Evolutionary conservation across 2,329 filamentous ascomycete genomes (phyloP).

Genomic region (Grosmannia huntii): DNA sequence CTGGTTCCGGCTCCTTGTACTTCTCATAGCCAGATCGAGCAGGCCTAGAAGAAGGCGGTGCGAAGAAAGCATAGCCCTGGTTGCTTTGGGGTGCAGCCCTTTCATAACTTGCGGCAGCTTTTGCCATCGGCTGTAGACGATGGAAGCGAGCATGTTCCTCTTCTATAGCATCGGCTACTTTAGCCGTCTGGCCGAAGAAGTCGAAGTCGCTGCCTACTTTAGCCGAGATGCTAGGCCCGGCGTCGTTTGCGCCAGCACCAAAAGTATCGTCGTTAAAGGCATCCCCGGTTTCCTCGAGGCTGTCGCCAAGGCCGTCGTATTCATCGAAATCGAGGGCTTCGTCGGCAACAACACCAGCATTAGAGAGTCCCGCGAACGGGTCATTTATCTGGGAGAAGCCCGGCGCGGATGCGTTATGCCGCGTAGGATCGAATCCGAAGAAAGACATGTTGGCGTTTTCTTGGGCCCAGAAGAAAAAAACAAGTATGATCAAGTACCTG

Average conservation of each 20-base stretch:
- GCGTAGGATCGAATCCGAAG: slow-evolving; percentile 71
- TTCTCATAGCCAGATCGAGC: slow-evolving; percentile 79
- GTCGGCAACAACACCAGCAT: slow-evolving; percentile 42
- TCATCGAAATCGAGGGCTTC: slow-evolving; percentile 75
- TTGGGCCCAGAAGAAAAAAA: neutral
- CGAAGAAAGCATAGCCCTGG: slow-evolving; percentile 11
- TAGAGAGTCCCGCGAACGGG: slow-evolving; percentile 74
- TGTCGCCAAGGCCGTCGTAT: slow-evolving; percentile 86
- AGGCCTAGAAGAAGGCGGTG: slow-evolving; percentile 32
- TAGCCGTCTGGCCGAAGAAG: slow-evolving; percentile 86
- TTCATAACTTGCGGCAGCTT: slow-evolving; percentile 17
- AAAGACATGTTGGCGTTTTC: slow-evolving; percentile 57
- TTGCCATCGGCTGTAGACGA: slow-evolving; percentile 53
- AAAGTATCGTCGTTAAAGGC: slow-evolving; percentile 97
- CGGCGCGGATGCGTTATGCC: slow-evolving; percentile 55
- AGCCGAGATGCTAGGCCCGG: slow-evolving; percentile 22
- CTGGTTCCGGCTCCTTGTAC: slow-evolving; percentile 77
- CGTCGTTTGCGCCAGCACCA: slow-evolving; percentile 27
- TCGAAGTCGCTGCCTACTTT: slow-evolving; percentile 87
- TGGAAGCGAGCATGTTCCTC: slow-evolving; percentile 82
- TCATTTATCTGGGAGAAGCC: slow-evolving; percentile 77
- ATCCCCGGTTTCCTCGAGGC: slow-evolving; percentile 84
- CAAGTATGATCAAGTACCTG: neutral
- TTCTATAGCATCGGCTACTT: slow-evolving; percentile 72
- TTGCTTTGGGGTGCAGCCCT: slow-evolving; percentile 12